Conservation (phyloP, 129 eudicot species). For the Tanacetum coccineum region DNA sequence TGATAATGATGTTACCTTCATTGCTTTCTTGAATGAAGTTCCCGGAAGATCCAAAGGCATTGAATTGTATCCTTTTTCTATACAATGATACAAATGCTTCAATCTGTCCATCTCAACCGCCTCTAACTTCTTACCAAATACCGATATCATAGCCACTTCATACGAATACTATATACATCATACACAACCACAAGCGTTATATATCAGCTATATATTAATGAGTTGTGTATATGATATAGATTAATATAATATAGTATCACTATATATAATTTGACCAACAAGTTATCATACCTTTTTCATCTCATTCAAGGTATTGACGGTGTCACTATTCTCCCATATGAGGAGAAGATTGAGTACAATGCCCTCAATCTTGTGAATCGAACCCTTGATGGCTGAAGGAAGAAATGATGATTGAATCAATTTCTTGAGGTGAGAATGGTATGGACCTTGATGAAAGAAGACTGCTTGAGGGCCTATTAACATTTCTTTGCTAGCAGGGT, state of each 20-base stretch:
- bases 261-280: background rate
- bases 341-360: constrained; percentile 45
- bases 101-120: constrained; percentile 43
- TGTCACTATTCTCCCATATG: constrained; percentile 33
- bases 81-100: constrained; percentile 46
- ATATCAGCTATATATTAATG: too few relatives aligned
- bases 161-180: constrained; percentile 59
- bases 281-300: constrained; percentile 57
- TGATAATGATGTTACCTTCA: constrained; percentile 49
- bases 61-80: constrained; percentile 91
- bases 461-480: constrained; percentile 70
- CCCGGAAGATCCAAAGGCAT: constrained; percentile 88
- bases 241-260: background rate
- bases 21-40: constrained; percentile 61
- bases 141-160: constrained; percentile 69
- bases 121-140: constrained; percentile 47
- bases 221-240: background rate
- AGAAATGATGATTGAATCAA: constrained; percentile 51
- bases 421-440: constrained; percentile 68
- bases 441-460: constrained; percentile 87
- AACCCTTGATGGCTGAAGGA: constrained; percentile 48
- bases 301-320: constrained; percentile 59
- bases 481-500: constrained; percentile 74
- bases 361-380: constrained; percentile 40
- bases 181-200: background rate